Percentiles rank a stretch among this genome's conserved stretches.
Evolutionary conservation across 177 flowering plant genomes (phyloP).

Genomic region (Vitis hybrid): DNA sequence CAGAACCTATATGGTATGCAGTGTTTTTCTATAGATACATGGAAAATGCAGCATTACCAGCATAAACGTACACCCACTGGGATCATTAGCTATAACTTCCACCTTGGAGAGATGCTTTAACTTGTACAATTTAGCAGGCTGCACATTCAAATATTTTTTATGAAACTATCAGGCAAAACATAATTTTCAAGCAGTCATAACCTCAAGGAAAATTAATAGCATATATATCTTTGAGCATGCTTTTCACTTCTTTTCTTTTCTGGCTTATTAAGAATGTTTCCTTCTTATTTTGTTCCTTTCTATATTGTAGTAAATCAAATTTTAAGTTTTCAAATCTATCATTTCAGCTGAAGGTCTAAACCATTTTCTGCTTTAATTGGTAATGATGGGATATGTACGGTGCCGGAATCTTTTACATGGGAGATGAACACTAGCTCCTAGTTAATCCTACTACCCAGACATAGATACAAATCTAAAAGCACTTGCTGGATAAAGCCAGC

Average conservation of each 20-base stretch:
- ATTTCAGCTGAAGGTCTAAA: too few relatives aligned
- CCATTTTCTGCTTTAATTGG: too few relatives aligned
- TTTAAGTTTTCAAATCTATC: too few relatives aligned
- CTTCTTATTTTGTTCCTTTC: not conserved
- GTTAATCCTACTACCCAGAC: too few relatives aligned
- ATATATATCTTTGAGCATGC: not conserved
- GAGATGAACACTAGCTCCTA: too few relatives aligned
- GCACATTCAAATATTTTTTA: slow-evolving; percentile 14
- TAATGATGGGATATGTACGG: too few relatives aligned
- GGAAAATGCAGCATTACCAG: slow-evolving; percentile 53
- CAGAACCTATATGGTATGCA: not conserved
- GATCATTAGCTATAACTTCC: slow-evolving; percentile 90
- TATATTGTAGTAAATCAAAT: not conserved
- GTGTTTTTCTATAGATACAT: not conserved
- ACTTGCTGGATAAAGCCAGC: too few relatives aligned
- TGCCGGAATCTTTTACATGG: too few relatives aligned
- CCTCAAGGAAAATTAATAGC: not conserved
- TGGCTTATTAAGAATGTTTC: not conserved
- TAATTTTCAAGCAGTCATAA: not conserved
- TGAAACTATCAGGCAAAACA: not conserved
- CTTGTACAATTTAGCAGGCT: slow-evolving; percentile 99
- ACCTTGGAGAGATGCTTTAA: slow-evolving; percentile 95
- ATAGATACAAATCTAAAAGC: too few relatives aligned
- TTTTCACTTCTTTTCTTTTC: not conserved
- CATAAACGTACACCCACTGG: slow-evolving; percentile 91